phyloP scores from a whole-genome alignment of 2,329 filamentous ascomycete genomes.

The Trichothecium roseum region DNA sequence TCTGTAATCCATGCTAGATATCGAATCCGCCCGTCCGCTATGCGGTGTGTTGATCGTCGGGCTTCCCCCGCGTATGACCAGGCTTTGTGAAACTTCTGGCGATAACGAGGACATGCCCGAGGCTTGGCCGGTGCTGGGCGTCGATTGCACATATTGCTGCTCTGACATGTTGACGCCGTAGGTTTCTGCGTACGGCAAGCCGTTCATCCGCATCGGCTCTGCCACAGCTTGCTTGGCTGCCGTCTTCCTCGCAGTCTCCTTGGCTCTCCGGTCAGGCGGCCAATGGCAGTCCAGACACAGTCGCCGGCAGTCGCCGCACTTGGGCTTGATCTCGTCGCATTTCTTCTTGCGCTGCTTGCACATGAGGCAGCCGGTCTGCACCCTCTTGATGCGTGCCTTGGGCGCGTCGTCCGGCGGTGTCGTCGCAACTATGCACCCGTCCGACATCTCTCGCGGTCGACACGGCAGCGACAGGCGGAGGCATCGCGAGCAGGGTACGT shows the following conservation, averaged over 20 bases:
- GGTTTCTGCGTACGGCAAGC: no score
- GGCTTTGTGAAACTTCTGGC: no score
- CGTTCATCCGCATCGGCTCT: no score
- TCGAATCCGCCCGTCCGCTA: no score
- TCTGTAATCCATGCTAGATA: no score
- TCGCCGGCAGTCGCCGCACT: constrained; percentile 26
- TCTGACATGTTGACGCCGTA: no score
- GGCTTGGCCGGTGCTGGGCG: no score
- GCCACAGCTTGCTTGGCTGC: background rate
- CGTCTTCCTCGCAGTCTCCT: constrained; percentile 4
- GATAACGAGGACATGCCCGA: no score
- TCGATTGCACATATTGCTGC: no score
- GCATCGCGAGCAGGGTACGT: constrained; percentile 20
- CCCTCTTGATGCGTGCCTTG: constrained; percentile 21
- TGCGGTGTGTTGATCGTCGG: no score
- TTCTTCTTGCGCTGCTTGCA: constrained; percentile 37
- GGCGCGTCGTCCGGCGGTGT: constrained; percentile 11
- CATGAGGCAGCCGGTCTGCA: constrained; percentile 30
- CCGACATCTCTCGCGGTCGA: constrained; percentile 12
- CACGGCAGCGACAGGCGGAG: constrained; percentile 21
- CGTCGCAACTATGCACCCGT: background rate
- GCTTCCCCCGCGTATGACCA: no score
- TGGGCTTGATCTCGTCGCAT: constrained; percentile 33
- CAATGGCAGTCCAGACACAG: constrained; percentile 22
- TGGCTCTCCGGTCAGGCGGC: constrained; percentile 9